A percentile compares a stretch with the other conserved stretches of the same genome.
Evolutionary conservation across 176 grass and related monocot species (phyloP).

Genomic region (Triticum monococcum): DNA sequence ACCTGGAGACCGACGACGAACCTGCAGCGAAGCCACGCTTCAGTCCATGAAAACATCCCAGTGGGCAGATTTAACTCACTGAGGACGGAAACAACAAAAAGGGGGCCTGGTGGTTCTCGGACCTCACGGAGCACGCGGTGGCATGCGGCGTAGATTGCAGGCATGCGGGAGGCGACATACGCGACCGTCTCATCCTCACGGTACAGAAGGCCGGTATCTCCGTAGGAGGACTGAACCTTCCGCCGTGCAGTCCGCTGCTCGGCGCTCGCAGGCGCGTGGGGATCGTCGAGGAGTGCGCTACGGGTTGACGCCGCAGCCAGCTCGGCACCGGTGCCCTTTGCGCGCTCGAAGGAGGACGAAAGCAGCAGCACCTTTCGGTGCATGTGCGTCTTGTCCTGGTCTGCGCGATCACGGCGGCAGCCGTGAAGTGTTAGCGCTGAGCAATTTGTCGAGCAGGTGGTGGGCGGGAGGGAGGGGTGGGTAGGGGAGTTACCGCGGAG

Average conservation of each 20-base stretch:
- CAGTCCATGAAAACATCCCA: background rate
- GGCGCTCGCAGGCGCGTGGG: slow-evolving; percentile 34
- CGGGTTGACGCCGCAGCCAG: slow-evolving; percentile 60
- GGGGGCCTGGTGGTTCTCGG: background rate
- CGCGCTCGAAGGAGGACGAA: slow-evolving; percentile 64
- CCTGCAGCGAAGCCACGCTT: slow-evolving; percentile 45
- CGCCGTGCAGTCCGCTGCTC: slow-evolving; percentile 55
- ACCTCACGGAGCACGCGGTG: slow-evolving; percentile 93
- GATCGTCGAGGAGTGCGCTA: slow-evolving; percentile 58
- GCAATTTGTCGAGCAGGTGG: slow-evolving; percentile 40
- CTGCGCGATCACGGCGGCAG: slow-evolving; percentile 14
- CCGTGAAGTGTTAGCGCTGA: background rate
- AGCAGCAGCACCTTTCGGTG: slow-evolving; percentile 70
- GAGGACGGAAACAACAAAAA: background rate
- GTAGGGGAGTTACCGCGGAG: slow-evolving; percentile 47
- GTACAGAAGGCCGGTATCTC: slow-evolving; percentile 76
- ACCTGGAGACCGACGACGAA: slow-evolving; percentile 60
- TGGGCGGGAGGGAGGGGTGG: slow-evolving; percentile 5
- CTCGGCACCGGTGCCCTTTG: slow-evolving; percentile 67
- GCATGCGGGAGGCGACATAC: slow-evolving; percentile 91
- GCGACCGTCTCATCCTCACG: slow-evolving; percentile 79
- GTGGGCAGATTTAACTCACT: background rate
- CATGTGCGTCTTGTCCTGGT: slow-evolving; percentile 69
- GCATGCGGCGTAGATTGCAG: slow-evolving; percentile 75
- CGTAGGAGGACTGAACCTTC: slow-evolving; percentile 81